Evolutionary conservation across 768 basidiomycete species (phyloP), one percentile per base, ranked within the genome.

Genomic region (Multifurca ochricompacta): DNA sequence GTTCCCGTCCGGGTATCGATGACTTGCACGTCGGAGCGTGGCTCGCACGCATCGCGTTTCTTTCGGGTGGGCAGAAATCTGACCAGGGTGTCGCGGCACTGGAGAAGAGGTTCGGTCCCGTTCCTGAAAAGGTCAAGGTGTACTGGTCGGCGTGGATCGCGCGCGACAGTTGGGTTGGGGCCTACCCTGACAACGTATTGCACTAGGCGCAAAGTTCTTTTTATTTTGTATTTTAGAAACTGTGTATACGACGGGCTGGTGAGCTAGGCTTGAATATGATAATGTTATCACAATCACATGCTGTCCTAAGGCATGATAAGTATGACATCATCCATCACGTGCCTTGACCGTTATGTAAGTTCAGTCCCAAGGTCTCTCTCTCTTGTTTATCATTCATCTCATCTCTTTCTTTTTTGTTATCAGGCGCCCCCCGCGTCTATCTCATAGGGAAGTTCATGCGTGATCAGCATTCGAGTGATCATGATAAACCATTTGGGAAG

Each of bases 21-120:
- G 81, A 79, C 61, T 79, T 76, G 68, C 79, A 79, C 65, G 66
- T 81, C 37, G 75, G 58, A 6, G 76, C 71, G 7, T 82, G 77
- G 79, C 65, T 81, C 28, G 73, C 77, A 23, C 73, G 76, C 28
- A 71, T 79, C 23, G 69, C 70, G 10, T 66, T 67, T 19, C 59
- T 75, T 5, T 51, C 63, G 1, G 76, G 76, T 1, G 74, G 68
- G 23, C 66, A 63, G 16, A 63, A 64, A 11, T 68, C 67, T 25
- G 69, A 68, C 19, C 70, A 74, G 10, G 75, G 72, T 3, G 47
- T 72, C 36, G 63, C 60, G 25, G 64, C 69, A 2, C 58, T 79
- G 4, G 72, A 75, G 64, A 68, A 69, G 45, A 72, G 67, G 60
- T 68, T 76, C 14, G 70, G 68, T 31, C 59, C 67, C 2, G 59